Evolutionary conservation across 345 rosid genomes (phyloP).

Genomic region (Adansonia digitata): DNA sequence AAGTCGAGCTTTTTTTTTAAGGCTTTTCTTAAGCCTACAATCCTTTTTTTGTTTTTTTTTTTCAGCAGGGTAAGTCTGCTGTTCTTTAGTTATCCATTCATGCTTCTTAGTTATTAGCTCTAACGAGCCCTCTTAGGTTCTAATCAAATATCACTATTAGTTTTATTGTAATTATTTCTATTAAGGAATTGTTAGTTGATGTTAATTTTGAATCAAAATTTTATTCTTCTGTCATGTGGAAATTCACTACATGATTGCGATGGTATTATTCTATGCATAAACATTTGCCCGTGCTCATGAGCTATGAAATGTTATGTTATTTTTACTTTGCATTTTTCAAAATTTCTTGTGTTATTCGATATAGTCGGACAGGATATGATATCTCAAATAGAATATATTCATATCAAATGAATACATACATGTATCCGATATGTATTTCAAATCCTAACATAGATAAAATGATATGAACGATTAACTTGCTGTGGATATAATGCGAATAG

Average conservation of each 20-base stretch:
- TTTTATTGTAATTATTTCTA: slow-evolving; percentile 14
- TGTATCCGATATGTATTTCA: neutral
- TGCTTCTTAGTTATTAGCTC: slow-evolving; percentile 7
- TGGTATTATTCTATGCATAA: neutral
- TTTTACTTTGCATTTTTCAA: too few relatives aligned
- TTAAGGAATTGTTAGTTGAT: neutral
- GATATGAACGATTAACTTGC: too few relatives aligned
- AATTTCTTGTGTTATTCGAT: too few relatives aligned
- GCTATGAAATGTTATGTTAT: neutral
- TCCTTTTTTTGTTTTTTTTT: neutral
- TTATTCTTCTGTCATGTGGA: neutral
- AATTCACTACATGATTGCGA: neutral
- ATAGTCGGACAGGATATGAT: too few relatives aligned
- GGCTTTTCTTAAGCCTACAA: slow-evolving; percentile 6
- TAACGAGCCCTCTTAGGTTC: slow-evolving; percentile 12
- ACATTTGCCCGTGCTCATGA: neutral
- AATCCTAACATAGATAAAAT: too few relatives aligned
- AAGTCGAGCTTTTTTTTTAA: slow-evolving; percentile 3
- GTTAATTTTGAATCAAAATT: neutral
- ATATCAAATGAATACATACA: too few relatives aligned
- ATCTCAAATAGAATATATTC: too few relatives aligned
- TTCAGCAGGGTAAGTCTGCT: slow-evolving; percentile 18
- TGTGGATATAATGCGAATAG: too few relatives aligned
- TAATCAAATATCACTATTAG: slow-evolving; percentile 11
- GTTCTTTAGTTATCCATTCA: neutral